A percentile compares a stretch with the other conserved stretches of the same genome.
These are phyloP conservation scores for Trichoderma atroviride DNA, from an alignment of 2,329 filamentous ascomycete species.

Conservation along the genomic window DNA sequence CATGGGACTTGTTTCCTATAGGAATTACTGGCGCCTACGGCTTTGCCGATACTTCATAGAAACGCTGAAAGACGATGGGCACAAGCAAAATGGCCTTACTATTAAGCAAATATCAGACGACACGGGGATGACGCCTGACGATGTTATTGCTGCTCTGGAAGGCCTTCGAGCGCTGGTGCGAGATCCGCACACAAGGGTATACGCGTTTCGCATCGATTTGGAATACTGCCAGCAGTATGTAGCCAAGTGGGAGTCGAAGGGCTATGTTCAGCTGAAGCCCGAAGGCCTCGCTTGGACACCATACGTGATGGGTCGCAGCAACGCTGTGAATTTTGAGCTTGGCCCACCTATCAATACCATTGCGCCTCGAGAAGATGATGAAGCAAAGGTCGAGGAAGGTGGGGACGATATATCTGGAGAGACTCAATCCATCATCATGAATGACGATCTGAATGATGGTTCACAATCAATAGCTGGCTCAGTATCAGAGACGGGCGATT, in stretches of 20 bases:
- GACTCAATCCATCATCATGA: constrained; percentile 28
- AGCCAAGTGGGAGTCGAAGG: constrained; percentile 83
- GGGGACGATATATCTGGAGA: constrained; percentile 30
- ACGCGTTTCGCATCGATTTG: constrained; percentile 85
- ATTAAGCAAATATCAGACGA: constrained; percentile 76
- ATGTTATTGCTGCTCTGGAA: constrained; percentile 92
- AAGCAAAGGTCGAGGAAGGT: constrained; percentile 45
- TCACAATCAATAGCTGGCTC: constrained; percentile 23
- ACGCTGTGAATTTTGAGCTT: constrained; percentile 79
- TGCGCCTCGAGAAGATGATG: constrained; percentile 79
- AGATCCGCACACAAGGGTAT: constrained; percentile 84
- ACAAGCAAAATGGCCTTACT: constrained; percentile 55
- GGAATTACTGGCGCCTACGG: constrained; percentile 93
- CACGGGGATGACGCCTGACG: constrained; percentile 93
- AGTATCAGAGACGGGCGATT: constrained; percentile 12
- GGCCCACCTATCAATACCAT: constrained; percentile 82
- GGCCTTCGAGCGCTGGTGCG: constrained; percentile 85
- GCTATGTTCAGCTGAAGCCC: constrained; percentile 81
- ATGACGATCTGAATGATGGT: constrained; percentile 31
- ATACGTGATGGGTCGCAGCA: constrained; percentile 91
- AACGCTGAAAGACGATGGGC: constrained; percentile 36
- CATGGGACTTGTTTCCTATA: constrained; percentile 95
- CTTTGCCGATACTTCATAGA: constrained; percentile 81
- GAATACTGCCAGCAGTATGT: constrained; percentile 87
- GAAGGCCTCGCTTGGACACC: constrained; percentile 90